Evolutionary conservation across 164 flowering plant genomes (phyloP).

Genomic region (Umbilicus rupestris): DNA sequence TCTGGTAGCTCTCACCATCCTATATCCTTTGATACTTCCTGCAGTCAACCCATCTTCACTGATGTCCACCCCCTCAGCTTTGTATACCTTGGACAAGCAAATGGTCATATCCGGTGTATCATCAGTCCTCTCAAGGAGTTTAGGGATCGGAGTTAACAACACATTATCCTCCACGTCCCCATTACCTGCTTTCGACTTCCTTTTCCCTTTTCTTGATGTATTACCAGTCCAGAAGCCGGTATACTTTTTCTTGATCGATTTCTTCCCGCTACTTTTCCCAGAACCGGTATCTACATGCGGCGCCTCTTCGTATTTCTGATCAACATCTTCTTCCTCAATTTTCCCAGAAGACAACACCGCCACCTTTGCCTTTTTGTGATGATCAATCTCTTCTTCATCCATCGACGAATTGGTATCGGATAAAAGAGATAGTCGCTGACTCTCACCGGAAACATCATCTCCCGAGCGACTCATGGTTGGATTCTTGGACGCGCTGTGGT

Average conservation of each 20-base stretch:
- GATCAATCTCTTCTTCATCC: neutral
- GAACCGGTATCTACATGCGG: neutral
- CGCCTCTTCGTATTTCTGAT: neutral
- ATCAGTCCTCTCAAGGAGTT: conserved; percentile 66
- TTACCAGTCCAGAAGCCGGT: conserved; percentile 66
- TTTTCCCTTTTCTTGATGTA: conserved; percentile 56
- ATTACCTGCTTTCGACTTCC: conserved; percentile 37
- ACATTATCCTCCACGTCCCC: conserved; percentile 34
- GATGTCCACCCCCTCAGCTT: conserved; percentile 92
- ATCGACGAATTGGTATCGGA: neutral
- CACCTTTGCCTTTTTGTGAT: too few species aligned
- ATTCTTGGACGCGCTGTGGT: too few species aligned
- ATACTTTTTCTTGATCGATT: conserved; percentile 48
- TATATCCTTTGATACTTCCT: conserved; percentile 76
- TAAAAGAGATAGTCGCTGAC: neutral
- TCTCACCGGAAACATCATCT: neutral
- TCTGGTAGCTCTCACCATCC: conserved; percentile 93
- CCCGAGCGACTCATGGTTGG: neutral
- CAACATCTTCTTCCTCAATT: neutral
- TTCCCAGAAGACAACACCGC: neutral
- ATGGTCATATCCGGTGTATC: conserved; percentile 53
- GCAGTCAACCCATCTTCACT: conserved; percentile 75
- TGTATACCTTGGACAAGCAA: conserved; percentile 74
- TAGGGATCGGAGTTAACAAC: conserved; percentile 54
- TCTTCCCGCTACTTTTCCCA: conserved; percentile 18